phyloP scores from a whole-genome alignment of 2,329 filamentous ascomycete genomes.

The Ceratocystiopsis sp. region DNA sequence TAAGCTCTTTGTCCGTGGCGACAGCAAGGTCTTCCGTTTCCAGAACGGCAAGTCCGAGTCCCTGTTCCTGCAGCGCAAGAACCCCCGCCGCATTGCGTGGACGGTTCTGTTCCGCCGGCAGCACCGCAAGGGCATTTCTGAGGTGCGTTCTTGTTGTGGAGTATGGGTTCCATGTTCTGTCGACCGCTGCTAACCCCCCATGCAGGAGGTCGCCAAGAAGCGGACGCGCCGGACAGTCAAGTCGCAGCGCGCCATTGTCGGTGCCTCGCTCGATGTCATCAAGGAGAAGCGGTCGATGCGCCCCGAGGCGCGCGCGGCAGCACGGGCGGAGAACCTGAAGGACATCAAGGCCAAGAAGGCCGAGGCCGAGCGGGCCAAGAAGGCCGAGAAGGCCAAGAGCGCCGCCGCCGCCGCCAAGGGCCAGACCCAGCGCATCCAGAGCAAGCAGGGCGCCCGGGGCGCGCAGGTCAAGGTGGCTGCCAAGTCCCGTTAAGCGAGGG shows the following conservation, averaged over 20 bases:
- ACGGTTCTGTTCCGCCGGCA: slow-evolving; percentile 95
- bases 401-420: slow-evolving; percentile 61
- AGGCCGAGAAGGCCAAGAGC: slow-evolving; percentile 96
- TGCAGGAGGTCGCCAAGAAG: slow-evolving; percentile 99
- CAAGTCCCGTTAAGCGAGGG: slow-evolving; percentile 56
- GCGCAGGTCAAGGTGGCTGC: slow-evolving; percentile 69
- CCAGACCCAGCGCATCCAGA: slow-evolving; percentile 62
- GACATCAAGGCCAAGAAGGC: slow-evolving; percentile 98
- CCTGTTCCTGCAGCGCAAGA: slow-evolving; percentile 99
- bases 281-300: slow-evolving; percentile 94
- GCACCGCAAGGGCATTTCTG: slow-evolving; percentile 99
- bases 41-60: slow-evolving; percentile 99
- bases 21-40: slow-evolving; percentile 99
- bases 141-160: no score
- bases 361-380: slow-evolving; percentile 77
- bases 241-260: slow-evolving; percentile 96
- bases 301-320: slow-evolving; percentile 87
- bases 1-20: slow-evolving; percentile 98
- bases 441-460: slow-evolving; percentile 97
- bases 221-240: slow-evolving; percentile 96
- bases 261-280: slow-evolving; percentile 98
- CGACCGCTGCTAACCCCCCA: neutral
- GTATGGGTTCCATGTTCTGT: no score
- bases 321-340: slow-evolving; percentile 80
- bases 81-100: slow-evolving; percentile 98